These are phyloP conservation scores for Datisca glomerata DNA, from an alignment of 306 rosid species.

Conservation along the genomic window DNA sequence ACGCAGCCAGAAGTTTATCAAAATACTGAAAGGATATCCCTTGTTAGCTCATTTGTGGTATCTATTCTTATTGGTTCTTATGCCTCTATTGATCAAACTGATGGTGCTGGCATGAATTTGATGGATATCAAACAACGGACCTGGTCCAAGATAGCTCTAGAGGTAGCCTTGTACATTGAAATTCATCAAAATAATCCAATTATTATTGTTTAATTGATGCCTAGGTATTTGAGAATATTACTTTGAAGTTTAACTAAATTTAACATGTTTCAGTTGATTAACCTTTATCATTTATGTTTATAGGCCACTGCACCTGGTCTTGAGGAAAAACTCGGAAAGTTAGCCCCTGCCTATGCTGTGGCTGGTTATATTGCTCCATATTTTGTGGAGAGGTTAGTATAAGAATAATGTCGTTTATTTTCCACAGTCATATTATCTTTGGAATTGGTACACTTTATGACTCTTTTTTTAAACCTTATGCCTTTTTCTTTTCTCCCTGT, in stretches of 20 bases:
- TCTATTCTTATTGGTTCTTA: constrained; percentile 63
- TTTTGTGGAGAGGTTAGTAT: constrained; percentile 70
- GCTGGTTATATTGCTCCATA: constrained; percentile 76
- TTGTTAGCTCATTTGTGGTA: constrained; percentile 91
- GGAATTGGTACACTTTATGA: too few species aligned
- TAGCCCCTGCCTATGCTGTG: constrained; percentile 78
- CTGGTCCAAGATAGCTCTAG: constrained; percentile 60
- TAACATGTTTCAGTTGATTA: constrained; percentile 3
- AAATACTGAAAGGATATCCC: constrained; percentile 83
- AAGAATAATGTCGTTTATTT: too few species aligned
- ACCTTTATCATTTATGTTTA: constrained; percentile 8
- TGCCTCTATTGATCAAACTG: constrained; percentile 84
- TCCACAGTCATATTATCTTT: too few species aligned
- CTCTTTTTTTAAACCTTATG: too few species aligned
- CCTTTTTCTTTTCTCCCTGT: too few species aligned
- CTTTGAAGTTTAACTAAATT: not conserved
- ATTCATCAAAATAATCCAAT: not conserved
- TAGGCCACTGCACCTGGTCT: constrained; percentile 79
- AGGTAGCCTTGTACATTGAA: constrained; percentile 33
- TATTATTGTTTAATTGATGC: constrained; percentile 5
- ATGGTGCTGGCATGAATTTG: constrained; percentile 92
- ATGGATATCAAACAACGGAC: constrained; percentile 66
- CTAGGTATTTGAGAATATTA: not conserved
- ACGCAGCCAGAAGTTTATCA: constrained; percentile 44
- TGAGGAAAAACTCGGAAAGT: constrained; percentile 73